Percentiles rank a stretch among this genome's conserved stretches.
phyloP scores from a whole-genome alignment of 2,329 filamentous ascomycete species.

The Fusarium tuaranense region DNA sequence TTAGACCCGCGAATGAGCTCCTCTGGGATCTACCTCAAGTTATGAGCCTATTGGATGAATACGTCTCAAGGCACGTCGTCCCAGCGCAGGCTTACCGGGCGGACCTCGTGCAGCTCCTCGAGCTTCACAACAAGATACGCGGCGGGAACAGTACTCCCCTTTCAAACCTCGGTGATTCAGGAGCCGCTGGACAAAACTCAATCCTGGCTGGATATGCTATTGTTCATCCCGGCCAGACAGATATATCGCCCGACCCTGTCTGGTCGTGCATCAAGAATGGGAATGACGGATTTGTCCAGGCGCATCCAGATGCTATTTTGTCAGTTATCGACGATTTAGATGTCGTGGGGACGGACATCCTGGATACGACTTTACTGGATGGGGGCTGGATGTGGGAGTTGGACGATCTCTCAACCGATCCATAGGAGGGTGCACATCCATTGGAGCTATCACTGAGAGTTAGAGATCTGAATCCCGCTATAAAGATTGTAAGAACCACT shows the following conservation, averaged over 20 bases:
- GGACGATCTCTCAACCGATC: background rate
- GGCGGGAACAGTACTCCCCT: background rate
- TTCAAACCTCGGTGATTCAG: background rate
- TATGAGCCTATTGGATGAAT: slow-evolving; percentile 31
- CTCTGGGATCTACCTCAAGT: slow-evolving; percentile 38
- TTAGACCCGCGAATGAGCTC: slow-evolving; percentile 31
- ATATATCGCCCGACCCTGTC: slow-evolving; percentile 27
- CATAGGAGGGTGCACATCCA: background rate
- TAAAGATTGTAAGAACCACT: background rate
- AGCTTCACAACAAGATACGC: slow-evolving; percentile 29
- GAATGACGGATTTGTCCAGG: background rate
- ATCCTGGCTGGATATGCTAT: slow-evolving; percentile 24
- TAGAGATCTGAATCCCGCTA: background rate
- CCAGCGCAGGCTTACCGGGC: slow-evolving; percentile 32
- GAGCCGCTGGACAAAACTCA: background rate
- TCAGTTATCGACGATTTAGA: slow-evolving; percentile 35
- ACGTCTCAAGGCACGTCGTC: slow-evolving; percentile 29
- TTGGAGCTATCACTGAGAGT: background rate
- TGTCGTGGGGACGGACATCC: slow-evolving; percentile 2
- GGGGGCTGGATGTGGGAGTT: slow-evolving; percentile 33
- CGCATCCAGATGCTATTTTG: slow-evolving; percentile 22
- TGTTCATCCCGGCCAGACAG: slow-evolving; percentile 5
- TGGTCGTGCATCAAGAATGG: slow-evolving; percentile 27
- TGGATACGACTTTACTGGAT: slow-evolving; percentile 24
- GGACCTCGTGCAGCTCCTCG: slow-evolving; percentile 31